phyloP scores from a whole-genome alignment of 352 stramenopile genomes.

The Globisporangium barbulae region DNA sequence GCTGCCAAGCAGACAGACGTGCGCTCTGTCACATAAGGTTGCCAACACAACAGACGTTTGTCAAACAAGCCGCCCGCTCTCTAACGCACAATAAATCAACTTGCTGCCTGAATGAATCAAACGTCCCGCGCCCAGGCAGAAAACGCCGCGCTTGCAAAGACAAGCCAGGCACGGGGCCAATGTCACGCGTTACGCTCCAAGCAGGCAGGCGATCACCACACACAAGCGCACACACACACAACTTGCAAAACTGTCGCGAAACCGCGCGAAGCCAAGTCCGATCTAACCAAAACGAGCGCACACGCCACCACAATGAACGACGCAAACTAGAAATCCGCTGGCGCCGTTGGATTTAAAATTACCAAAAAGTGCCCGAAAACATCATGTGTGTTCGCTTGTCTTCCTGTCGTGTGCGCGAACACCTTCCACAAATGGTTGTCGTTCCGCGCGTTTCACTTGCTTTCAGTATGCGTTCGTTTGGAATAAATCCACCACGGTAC shows the following conservation, averaged over 20 bases:
- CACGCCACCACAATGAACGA: not conserved
- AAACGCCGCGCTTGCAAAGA: conserved; percentile 8
- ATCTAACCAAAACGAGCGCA: not conserved
- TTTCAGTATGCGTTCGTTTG: not conserved
- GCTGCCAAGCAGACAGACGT: not conserved
- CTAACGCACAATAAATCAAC: conserved; percentile 12
- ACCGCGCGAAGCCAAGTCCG: not conserved
- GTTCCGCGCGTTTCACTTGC: not conserved
- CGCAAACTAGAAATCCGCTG: not conserved
- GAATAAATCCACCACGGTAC: conserved; percentile 9
- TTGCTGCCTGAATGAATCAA: conserved; percentile 14
- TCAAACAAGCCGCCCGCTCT: conserved; percentile 7
- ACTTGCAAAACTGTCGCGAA: not conserved
- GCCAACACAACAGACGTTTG: not conserved
- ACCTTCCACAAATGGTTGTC: not conserved
- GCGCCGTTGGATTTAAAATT: conserved; percentile 5
- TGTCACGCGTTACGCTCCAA: not conserved
- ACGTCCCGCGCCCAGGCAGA: conserved; percentile 2
- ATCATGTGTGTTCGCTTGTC: not conserved
- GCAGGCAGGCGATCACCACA: not conserved
- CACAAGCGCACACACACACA: not conserved
- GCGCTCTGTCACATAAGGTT: not conserved
- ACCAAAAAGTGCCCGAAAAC: not conserved
- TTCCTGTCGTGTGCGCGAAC: not conserved
- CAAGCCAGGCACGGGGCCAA: conserved; percentile 1